A percentile compares a stretch with the other conserved stretches of the same genome.
phyloP scores from a whole-genome alignment of 208 protist genomes.

The Trypanosomatidae sp. region DNA sequence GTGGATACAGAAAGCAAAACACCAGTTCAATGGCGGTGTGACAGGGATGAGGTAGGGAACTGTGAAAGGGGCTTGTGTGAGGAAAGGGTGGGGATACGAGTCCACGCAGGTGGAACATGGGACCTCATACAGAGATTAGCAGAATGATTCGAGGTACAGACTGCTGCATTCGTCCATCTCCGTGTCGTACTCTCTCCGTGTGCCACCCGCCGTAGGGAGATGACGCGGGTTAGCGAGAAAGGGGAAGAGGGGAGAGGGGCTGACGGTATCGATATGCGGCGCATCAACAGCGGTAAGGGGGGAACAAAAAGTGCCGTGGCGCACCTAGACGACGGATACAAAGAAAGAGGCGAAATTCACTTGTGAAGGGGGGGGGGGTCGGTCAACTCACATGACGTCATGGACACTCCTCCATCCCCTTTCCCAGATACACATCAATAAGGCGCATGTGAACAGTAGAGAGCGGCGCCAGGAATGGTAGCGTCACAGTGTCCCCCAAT shows the following conservation, averaged over 20 bases:
- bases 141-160: background rate
- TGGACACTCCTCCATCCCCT: background rate
- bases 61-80: background rate
- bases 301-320: background rate
- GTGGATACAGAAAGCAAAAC: background rate
- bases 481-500: conserved; percentile 28
- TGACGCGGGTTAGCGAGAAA: background rate
- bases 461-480: conserved; percentile 50
- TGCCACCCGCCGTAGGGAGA: background rate
- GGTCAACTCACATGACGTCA: background rate
- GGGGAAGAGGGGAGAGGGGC: too few species aligned
- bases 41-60: background rate
- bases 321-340: background rate
- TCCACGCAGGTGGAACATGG: background rate
- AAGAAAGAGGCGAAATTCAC: background rate
- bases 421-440: conserved; percentile 51
- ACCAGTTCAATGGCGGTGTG: background rate
- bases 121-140: background rate
- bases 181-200: background rate
- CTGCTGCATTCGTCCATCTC: background rate
- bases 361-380: background rate
- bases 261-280: background rate
- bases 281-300: background rate
- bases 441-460: conserved; percentile 52
- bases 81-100: background rate